These are phyloP conservation scores for Malus hybrid DNA, from an alignment of 331 rosid species.

Conservation along the genomic window DNA sequence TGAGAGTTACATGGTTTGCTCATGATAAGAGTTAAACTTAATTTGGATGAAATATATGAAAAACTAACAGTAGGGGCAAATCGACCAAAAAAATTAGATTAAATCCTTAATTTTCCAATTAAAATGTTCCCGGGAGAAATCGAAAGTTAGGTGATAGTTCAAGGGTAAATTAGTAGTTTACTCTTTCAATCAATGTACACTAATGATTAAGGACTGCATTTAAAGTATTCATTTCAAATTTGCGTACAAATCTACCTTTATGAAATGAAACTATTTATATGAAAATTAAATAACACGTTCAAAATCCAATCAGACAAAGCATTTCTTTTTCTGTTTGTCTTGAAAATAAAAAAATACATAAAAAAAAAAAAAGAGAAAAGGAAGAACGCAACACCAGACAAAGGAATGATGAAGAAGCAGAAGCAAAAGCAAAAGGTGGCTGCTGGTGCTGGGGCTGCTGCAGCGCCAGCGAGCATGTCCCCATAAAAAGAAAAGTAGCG, in stretches of 20 bases:
- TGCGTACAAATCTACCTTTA: not conserved
- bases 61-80: no score
- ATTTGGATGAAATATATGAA: no score
- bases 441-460: not conserved
- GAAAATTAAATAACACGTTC: not conserved
- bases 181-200: no score
- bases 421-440: conserved; percentile 42
- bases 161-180: no score
- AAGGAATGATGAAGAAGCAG: conserved; percentile 26
- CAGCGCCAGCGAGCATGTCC: not conserved
- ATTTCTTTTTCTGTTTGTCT: conserved; percentile 12
- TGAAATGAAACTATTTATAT: not conserved
- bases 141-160: no score
- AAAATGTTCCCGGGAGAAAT: no score
- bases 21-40: no score
- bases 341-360: not conserved
- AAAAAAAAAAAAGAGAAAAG: not conserved
- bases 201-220: accelerated
- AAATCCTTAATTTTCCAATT: no score
- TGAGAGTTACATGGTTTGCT: no score
- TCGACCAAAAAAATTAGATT: no score
- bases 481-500: conserved; percentile 9
- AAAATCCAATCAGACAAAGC: conserved; percentile 18
- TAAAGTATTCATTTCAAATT: no score
- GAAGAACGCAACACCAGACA: conserved; percentile 18